A percentile compares a stretch with the other conserved stretches of the same genome.
These are phyloP conservation scores for Xylariaceae sp. DNA, from an alignment of 2,329 filamentous ascomycete species.

Conservation along the genomic window DNA sequence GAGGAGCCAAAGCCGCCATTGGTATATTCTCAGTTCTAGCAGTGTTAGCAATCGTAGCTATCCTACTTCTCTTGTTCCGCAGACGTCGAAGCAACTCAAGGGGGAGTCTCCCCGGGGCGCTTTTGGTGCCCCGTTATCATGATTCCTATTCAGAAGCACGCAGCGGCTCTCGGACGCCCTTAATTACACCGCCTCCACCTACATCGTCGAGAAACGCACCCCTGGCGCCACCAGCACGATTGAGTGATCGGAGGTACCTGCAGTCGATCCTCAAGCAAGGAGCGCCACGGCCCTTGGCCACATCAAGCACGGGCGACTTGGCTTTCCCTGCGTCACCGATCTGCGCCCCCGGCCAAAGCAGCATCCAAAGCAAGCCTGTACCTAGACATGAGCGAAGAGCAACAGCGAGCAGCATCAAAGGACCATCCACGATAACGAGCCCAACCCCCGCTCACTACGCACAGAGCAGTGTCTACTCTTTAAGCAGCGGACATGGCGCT, in stretches of 20 bases:
- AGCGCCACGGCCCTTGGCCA: slow-evolving; percentile 21
- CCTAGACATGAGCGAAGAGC: slow-evolving; percentile 41
- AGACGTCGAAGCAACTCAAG: slow-evolving; percentile 36
- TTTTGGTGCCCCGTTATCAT: slow-evolving; percentile 32
- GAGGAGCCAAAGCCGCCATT: slow-evolving; percentile 53
- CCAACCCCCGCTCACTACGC: slow-evolving; percentile 14
- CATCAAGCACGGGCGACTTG: slow-evolving; percentile 16
- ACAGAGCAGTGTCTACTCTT: slow-evolving; percentile 29
- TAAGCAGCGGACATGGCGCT: slow-evolving; percentile 19
- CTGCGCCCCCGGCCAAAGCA: slow-evolving; percentile 45
- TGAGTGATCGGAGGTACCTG: slow-evolving; percentile 54
- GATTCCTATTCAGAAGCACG: slow-evolving; percentile 35
- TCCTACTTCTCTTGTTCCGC: slow-evolving; percentile 47
- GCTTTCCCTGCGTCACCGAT: slow-evolving; percentile 48
- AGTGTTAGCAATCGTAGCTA: slow-evolving; percentile 44
- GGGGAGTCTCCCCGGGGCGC: slow-evolving; percentile 8
- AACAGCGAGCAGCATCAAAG: slow-evolving; percentile 22
- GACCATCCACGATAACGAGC: slow-evolving; percentile 11
- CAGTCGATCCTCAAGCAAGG: slow-evolving; percentile 42
- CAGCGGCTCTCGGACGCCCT: slow-evolving; percentile 48
- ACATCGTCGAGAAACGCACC: slow-evolving; percentile 37
- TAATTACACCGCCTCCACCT: slow-evolving; percentile 48
- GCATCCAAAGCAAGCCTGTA: slow-evolving; percentile 44
- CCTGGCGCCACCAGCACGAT: slow-evolving; percentile 53
- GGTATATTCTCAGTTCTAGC: slow-evolving; percentile 49